Evolutionary conservation across 305 asterid genomes (phyloP), one percentile per base, ranked within the genome.

Genomic region (Coffea humblotiana): DNA sequence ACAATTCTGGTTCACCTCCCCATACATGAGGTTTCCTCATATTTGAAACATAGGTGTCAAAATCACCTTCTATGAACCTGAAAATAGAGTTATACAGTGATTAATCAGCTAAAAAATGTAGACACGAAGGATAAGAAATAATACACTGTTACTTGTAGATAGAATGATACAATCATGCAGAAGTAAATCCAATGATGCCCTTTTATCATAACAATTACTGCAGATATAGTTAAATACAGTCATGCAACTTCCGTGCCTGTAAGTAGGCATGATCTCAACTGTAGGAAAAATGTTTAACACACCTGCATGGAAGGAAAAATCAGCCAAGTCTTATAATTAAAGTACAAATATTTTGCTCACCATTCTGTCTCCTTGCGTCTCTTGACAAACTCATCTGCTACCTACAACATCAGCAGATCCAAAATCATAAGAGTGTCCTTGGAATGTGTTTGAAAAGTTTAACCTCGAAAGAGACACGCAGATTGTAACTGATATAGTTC

Each of bases 1-100:
- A 83, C 79, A 95, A 78, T 83, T 95, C 99, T 19, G 99, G 99
- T 87, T 95, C 99, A 80, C 98, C 99, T 82, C 98, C 99, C 99
- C 99, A 95, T 67, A 91, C 97, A 77, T 91, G 96, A 82, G 93
- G 91, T 84, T 88, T 92, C 90, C 91, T 90, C 68, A 93, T 89
- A 67, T 87, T 88, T 58, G 92, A 82, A 79, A 93, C 89, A 14
- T 95, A 95, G 27, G 82, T 65, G 76, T 90, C 95, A 76, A 95
- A 95, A 84, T 93, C 91, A 71, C 99, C 99, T 80, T 95, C 99
- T 56, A 95, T 88, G 90, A 95, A 95, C 98, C 98, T 93, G 88
- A 75, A 79, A 80, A 52, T 35, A 45, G 40, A 81, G 32, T 49
- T 69, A 32, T 47, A 70, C 81, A 27, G 72, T 74, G 52, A 82